Evolutionary conservation across 2,329 filamentous ascomycete species (phyloP).

Genomic region (Westerdykella aurantiaca): DNA sequence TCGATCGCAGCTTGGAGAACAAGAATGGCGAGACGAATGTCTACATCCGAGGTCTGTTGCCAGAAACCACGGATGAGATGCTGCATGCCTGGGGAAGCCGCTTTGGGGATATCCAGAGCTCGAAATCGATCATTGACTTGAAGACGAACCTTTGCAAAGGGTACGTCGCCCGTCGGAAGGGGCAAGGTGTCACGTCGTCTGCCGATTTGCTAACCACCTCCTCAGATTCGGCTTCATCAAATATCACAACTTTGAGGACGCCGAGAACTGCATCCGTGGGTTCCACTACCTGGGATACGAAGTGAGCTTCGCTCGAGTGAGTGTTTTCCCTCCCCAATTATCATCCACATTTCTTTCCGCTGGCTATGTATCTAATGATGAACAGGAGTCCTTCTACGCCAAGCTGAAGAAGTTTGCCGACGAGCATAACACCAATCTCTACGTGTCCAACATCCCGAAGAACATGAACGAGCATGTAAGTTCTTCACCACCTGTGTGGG

Average conservation of each 20-base stretch:
- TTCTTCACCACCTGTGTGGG: not conserved
- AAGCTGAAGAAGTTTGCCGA: constrained; percentile 95
- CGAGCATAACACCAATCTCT: constrained; percentile 84
- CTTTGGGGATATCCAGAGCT: constrained; percentile 91
- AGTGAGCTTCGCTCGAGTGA: constrained; percentile 89
- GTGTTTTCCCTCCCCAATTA: constrained; percentile 22
- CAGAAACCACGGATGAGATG: constrained; percentile 89
- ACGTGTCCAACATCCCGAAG: constrained; percentile 94
- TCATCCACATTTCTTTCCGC: not conserved
- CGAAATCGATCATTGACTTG: constrained; percentile 97
- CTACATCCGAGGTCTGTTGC: constrained; percentile 93
- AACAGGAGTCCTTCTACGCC: constrained; percentile 87
- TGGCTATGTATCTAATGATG: constrained; percentile 21
- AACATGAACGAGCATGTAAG: constrained; percentile 82
- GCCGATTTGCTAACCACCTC: constrained; percentile 6
- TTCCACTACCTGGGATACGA: constrained; percentile 95
- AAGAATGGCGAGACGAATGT: constrained; percentile 94
- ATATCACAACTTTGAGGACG: constrained; percentile 79
- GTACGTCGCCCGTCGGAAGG: constrained; percentile 47
- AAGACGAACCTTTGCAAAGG: constrained; percentile 93
- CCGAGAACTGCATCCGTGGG: constrained; percentile 91
- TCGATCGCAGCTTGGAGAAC: constrained; percentile 92
- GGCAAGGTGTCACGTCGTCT: not conserved
- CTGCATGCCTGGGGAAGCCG: constrained; percentile 75
- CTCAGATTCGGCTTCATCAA: constrained; percentile 93